Base-by-base conservation (phyloP, 2,329 filamentous ascomycete genomes). In the Claviceps citrina region DNA sequence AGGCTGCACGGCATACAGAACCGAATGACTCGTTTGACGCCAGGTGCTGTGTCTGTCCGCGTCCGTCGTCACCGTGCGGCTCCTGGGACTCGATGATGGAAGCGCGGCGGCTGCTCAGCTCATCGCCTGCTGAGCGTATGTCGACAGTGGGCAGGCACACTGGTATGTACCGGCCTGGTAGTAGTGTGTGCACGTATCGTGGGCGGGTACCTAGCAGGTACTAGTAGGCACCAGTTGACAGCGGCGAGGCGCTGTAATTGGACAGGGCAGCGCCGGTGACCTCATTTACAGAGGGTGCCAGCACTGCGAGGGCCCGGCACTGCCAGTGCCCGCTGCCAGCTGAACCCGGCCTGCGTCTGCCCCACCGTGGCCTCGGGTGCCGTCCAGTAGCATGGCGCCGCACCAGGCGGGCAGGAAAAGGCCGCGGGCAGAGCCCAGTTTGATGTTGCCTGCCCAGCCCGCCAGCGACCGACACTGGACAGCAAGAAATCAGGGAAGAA, bases 221-320 rank as follows among this genome's bases (percentile, higher is more conserved):
- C n/a, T n/a, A n/a, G n/a, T n/a, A n/a, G n/a, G n/a, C n/a, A n/a
- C n/a, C n/a, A n/a, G 27, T n/a, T n/a, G 12, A n/a, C 12, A n/a
- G 31, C n/a, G n/a, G n/a, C n/a, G n/a, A n/a, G n/a, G n/a, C n/a
- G n/a, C n/a, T n/a, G n/a, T n/a, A n/a, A n/a, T n/a, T n/a, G n/a
- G n/a, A n/a, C n/a, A n/a, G n/a, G n/a, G 10, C 19, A 16, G n/a
- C 32, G 32, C 32, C 16, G 32, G 39, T 41, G 39, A 41, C 39
- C 39, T 41, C 39, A 41, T 41, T 18, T 26, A 7, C 8, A 30
- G 30, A 33, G 31, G 22, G n/a, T n/a, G n/a, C n/a, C n/a, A n/a
- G n/a, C n/a, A n/a, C n/a, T n/a, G n/a, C n/a, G n/a, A n/a, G n/a
- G n/a, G n/a, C n/a, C n/a, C n/a, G n/a, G n/a, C n/a, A n/a, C n/a